Evolutionary conservation across 208 protist genomes (phyloP), one percentile per base, ranked within the genome.

Genomic region (Acanthamoeba lenticulata): DNA sequence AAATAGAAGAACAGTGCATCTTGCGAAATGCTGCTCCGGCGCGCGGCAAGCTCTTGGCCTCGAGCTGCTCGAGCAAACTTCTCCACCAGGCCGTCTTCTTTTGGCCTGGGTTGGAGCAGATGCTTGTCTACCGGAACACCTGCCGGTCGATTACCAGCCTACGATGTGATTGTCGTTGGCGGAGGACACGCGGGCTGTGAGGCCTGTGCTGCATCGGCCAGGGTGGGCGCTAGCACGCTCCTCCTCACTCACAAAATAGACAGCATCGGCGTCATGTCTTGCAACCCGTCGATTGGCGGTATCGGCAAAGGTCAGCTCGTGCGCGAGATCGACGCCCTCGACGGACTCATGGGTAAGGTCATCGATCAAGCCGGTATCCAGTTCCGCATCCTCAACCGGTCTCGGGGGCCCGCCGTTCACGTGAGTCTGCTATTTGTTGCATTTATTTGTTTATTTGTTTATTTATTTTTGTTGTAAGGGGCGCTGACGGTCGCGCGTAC

Each of bases 231-330:
- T 4, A 45, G 69, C 17, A 98, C 98, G 42, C 85, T 98, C 1
- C 88, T 99, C 0, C 44, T 99, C 11, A 99, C 98, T 21, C 97
- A 98, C 44, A 96, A 94, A 17, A 72, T 95, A 7, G 93, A 96
- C 85, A 98, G 96, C 9, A 97, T 98, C 62, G 98, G 98, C 93
- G 97, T 96, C 36, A 97, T 98, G 97, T 97, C 96, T 34, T 99
- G 98, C 96, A 99, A 99, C 95, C 98, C 98, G n/a, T 97, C 97
- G 0, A 98, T 99, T 65, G 98, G 98, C 77, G 98, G 98, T n/a
- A 95, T 98, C 44, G 98, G 98, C 32, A 99, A 99, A 85, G 98
- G 98, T 29, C 94, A 96, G 36, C 94, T 99, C 44, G 96, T 98
- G 17, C 95, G 95, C 36, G 98, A 98, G 72, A 95, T 99, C 13